Base-by-base conservation (phyloP, 1,284 basidiomycete species). In the Athelia psychrophila region DNA sequence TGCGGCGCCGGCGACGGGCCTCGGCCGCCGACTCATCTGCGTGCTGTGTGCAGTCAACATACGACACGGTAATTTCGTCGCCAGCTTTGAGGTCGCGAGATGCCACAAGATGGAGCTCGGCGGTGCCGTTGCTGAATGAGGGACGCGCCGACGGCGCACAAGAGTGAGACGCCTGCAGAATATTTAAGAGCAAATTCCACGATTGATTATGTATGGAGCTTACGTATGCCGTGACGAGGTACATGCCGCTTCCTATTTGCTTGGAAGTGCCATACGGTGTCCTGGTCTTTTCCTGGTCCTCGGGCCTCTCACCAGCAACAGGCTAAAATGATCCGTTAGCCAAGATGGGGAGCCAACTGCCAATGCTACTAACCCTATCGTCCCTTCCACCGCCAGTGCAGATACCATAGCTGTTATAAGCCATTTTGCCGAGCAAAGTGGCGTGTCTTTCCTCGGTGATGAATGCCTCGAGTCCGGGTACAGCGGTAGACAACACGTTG, bases 401-500 rank as follows among this genome's bases (percentile, higher is more conserved):
- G 45, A 92, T 78, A 52, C 89, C 89, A 59, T 82, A 87, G 1
- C 81, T 75, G 59, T 92, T 92, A 66, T 90, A 91, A 3, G 74
- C 68, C 73, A 92, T 82, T 65, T 84, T 88, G 15, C 86, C 86
- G 44, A 81, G 67, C 46, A 87, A 73, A n/a, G 74, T 73, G 9
- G 77, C 72, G 57, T 88, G 79, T 19, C 81, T 73, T 46, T 88
- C 84, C 24, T 83, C 79, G 1, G 79, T 78, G 23, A 89, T 71
- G 49, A 86, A 84, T 51, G 82, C 73, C 56, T 90, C 86, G 53
- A 92, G 63, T 20, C 88, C 89, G 13, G 84, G 85, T 47, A 92
- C 67, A 3, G 84, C 84, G 33, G 72, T 70, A 44, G 76, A 69
- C 49, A 92, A 62, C n/a, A 91, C 75, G 3, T 73, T 66, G 33